Percentiles rank a stretch among this genome's conserved stretches.
These are phyloP conservation scores for Diaporthe capsici DNA, from an alignment of 2,329 filamentous ascomycete genomes.

Conservation along the genomic window DNA sequence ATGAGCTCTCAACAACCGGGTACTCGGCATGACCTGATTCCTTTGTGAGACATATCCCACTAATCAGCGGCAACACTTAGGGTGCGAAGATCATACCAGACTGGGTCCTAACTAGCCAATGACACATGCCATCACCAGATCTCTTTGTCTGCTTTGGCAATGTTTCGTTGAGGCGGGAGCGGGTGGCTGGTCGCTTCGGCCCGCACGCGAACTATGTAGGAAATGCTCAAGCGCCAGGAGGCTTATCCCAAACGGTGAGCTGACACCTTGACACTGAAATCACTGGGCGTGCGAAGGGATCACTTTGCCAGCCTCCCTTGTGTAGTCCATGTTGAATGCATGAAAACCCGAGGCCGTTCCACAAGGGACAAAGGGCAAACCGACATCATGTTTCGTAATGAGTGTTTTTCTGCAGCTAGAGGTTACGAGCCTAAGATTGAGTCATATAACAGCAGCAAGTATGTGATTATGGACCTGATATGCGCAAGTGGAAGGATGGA, in stretches of 20 bases:
- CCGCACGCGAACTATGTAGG: background rate
- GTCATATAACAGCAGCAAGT: background rate
- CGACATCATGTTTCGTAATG: background rate
- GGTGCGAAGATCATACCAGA: background rate
- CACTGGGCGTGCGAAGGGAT: rapidly evolving
- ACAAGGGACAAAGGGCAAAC: background rate
- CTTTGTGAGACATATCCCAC: conserved; percentile 25
- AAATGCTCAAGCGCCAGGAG: background rate
- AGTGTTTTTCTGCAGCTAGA: background rate
- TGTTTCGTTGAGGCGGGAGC: no score
- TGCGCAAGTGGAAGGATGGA: no score
- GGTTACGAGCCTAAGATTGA: background rate
- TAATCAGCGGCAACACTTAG: background rate
- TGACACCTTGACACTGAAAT: background rate
- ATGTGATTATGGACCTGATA: no score
- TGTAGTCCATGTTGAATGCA: background rate
- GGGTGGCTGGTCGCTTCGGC: background rate
- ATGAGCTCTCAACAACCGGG: background rate
- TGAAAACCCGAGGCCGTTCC: background rate
- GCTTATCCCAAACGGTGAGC: background rate
- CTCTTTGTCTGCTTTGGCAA: background rate
- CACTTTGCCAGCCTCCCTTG: no score
- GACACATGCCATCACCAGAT: background rate
- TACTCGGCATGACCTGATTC: background rate
- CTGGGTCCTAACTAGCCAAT: background rate